Percentiles rank a stretch among this genome's conserved stretches.
These are phyloP conservation scores for Oryza glaberrima DNA, from an alignment of 176 grass and related monocot species.

Conservation along the genomic window DNA sequence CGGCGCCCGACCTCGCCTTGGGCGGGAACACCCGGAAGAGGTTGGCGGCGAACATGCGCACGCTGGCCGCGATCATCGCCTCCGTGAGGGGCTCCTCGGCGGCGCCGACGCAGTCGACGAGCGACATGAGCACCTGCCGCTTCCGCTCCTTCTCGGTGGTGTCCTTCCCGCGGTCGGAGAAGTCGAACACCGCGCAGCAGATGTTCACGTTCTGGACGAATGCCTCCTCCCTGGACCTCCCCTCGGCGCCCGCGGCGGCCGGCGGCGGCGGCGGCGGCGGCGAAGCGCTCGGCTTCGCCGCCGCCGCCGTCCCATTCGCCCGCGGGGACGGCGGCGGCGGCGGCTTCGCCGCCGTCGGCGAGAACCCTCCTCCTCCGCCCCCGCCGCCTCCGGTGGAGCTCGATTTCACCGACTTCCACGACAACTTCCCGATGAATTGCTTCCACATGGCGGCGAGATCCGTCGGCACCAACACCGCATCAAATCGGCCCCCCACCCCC, in stretches of 20 bases:
- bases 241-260: conserved; percentile 24
- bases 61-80: conserved; percentile 70
- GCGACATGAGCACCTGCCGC: conserved; percentile 76
- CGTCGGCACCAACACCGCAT: conserved; percentile 48
- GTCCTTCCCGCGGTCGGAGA: conserved; percentile 86
- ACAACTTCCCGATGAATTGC: conserved; percentile 86
- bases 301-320: conserved; percentile 28
- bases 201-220: conserved; percentile 89
- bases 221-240: conserved; percentile 58
- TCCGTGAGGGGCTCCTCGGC: conserved; percentile 77
- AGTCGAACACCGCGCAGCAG: conserved; percentile 80
- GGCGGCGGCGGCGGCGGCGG: conserved; percentile 26
- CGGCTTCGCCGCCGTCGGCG: conserved; percentile 38
- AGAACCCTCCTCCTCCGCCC: conserved; percentile 35
- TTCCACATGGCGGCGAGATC: conserved; percentile 86
- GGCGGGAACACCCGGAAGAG: conserved; percentile 95
- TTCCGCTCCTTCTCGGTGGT: conserved; percentile 88
- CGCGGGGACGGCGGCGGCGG: conserved; percentile 19
- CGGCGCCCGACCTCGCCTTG: conserved; percentile 48
- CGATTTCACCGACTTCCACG: conserved; percentile 79
- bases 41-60: conserved; percentile 78
- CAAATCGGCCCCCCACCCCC: background rate
- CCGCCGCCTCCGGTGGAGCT: background rate
- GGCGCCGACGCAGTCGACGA: conserved; percentile 64
- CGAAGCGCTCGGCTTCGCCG: conserved; percentile 39